phyloP scores from a whole-genome alignment of 176 grass and related monocot genomes.

The Triticum monococcum region DNA sequence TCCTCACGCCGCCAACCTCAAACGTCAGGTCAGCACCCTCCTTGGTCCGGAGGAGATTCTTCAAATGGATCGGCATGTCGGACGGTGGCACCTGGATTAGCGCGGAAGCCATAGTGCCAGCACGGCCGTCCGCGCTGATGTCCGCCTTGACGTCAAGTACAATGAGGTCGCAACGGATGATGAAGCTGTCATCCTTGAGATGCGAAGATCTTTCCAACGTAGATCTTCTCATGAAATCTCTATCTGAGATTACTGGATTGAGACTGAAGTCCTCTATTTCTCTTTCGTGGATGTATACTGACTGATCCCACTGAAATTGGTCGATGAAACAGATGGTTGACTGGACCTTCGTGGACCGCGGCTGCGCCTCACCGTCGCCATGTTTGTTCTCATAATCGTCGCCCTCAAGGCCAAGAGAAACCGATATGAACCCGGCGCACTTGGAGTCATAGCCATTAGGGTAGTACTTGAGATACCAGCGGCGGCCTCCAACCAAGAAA shows the following conservation, averaged over 20 bases:
- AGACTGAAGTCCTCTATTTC: neutral
- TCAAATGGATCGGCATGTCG: neutral
- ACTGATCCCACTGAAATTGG: neutral
- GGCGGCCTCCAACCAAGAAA: neutral
- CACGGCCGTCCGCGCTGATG: neutral
- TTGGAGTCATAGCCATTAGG: neutral
- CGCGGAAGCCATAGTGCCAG: neutral
- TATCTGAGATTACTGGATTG: too few species aligned
- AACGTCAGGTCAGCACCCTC: conserved; percentile 11
- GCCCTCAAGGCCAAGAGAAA: neutral
- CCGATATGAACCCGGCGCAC: neutral
- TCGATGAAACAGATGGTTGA: neutral
- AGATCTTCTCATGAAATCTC: neutral
- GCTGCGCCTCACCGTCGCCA: neutral
- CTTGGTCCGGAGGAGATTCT: neutral
- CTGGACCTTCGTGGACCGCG: neutral
- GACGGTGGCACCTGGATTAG: neutral
- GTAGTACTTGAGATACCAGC: neutral
- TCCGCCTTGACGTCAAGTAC: neutral
- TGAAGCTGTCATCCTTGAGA: neutral
- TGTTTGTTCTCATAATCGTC: neutral
- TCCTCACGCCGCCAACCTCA: neutral
- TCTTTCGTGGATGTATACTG: neutral
- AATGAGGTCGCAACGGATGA: neutral
- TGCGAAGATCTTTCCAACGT: neutral